Percentiles rank a stretch among this genome's conserved stretches.
Conservation (phyloP, 345 rosid species). For the Murraya koenigii region DNA sequence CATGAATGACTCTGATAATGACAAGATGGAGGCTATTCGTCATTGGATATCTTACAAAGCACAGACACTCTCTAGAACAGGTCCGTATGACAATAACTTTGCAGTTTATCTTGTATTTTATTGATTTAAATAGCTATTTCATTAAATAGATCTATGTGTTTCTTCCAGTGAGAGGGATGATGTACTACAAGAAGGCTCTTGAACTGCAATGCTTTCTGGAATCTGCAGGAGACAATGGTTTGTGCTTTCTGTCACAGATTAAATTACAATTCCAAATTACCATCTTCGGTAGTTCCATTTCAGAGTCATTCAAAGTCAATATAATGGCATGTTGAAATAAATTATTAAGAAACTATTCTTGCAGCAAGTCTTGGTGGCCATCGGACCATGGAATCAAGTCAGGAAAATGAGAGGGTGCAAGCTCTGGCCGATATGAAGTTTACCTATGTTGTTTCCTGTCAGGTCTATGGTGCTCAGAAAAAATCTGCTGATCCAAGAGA, state of each 20-base stretch:
- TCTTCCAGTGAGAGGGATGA: slow-evolving; percentile 91
- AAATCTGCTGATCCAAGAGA: slow-evolving; percentile 54
- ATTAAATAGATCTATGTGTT: slow-evolving; percentile 5
- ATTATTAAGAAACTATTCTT: slow-evolving; percentile 6
- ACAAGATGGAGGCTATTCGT: slow-evolving; percentile 44
- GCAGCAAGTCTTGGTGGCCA: slow-evolving; percentile 43
- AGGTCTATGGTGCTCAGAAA: slow-evolving; percentile 82
- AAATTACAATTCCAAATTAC: not conserved
- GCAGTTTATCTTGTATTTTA: not conserved
- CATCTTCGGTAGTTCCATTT: not conserved
- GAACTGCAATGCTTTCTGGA: slow-evolving; percentile 82
- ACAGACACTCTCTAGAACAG: slow-evolving; percentile 96
- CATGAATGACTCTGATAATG: slow-evolving; percentile 34
- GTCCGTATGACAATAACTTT: slow-evolving; percentile 23
- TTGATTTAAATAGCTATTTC: slow-evolving; percentile 9
- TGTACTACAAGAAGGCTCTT: slow-evolving; percentile 80
- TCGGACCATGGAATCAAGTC: slow-evolving; percentile 30
- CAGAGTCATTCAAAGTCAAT: slow-evolving; percentile 4
- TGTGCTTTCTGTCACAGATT: slow-evolving; percentile 28
- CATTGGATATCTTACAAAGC: slow-evolving; percentile 92
- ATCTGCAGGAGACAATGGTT: slow-evolving; percentile 55
- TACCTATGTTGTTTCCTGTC: slow-evolving; percentile 98
- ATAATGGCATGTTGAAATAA: slow-evolving; percentile 2
- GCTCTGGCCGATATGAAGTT: slow-evolving; percentile 91
- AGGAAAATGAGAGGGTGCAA: slow-evolving; percentile 33